These are phyloP conservation scores for Fusarium kyushuense DNA, from an alignment of 2,329 filamentous ascomycete species.

Conservation along the genomic window DNA sequence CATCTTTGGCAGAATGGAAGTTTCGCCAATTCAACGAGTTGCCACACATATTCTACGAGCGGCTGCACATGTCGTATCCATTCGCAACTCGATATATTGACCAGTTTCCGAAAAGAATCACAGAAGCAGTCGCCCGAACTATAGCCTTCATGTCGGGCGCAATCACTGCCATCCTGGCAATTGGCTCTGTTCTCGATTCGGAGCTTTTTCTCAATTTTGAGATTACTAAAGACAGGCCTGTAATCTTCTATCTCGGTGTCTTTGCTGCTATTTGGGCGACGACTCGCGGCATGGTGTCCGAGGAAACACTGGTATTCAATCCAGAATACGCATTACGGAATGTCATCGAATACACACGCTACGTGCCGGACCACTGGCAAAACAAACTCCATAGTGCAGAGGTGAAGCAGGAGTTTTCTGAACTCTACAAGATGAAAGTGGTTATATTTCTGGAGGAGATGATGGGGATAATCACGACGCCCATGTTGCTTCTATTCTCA, in stretches of 20 bases:
- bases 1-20: conserved; percentile 95
- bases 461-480: conserved; percentile 90
- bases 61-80: conserved; percentile 93
- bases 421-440: conserved; percentile 91
- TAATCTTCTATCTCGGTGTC: conserved; percentile 88
- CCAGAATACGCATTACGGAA: conserved; percentile 89
- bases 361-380: conserved; percentile 90
- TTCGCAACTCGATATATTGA: conserved; percentile 93
- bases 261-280: conserved; percentile 87
- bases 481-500: conserved; percentile 87
- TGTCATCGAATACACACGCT: conserved; percentile 93
- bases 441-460: conserved; percentile 94
- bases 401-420: conserved; percentile 89
- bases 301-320: conserved; percentile 90
- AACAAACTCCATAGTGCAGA: conserved; percentile 92
- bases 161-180: conserved; percentile 84
- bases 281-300: conserved; percentile 84
- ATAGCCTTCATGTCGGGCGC: conserved; percentile 90
- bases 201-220: conserved; percentile 94
- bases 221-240: conserved; percentile 87
- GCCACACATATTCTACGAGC: conserved; percentile 88
- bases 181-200: conserved; percentile 88
- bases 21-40: conserved; percentile 99
- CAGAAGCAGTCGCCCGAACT: conserved; percentile 84
- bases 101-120: conserved; percentile 96